These are phyloP conservation scores for Schizothecium vesticola DNA, from an alignment of 495 filamentous ascomycete species.

Conservation along the genomic window DNA sequence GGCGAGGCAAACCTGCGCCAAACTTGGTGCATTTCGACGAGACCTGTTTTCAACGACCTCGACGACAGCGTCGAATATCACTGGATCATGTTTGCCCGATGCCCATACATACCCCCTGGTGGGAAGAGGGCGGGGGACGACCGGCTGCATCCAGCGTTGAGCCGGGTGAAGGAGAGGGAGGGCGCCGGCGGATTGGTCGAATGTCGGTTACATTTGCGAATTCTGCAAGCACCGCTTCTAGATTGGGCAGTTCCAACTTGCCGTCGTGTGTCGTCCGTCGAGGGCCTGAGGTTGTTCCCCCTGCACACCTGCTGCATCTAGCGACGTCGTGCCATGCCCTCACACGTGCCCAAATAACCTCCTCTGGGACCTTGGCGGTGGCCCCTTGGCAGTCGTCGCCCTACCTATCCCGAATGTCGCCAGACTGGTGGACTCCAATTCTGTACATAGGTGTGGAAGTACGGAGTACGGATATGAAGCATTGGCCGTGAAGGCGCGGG, in stretches of 20 bases:
- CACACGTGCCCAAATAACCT: neutral
- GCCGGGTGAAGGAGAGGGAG: conserved; percentile 6
- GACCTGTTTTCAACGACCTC: neutral
- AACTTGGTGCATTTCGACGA: neutral
- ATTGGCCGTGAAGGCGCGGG: neutral
- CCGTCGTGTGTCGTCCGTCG: neutral
- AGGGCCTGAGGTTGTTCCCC: neutral
- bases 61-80: neutral
- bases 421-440: neutral
- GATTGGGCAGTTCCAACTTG: conserved; percentile 8
- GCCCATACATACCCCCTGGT: neutral
- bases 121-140: neutral
- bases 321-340: neutral
- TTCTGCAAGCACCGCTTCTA: conserved; percentile 8
- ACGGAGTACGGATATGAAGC: neutral
- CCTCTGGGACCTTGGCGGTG: neutral
- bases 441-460: neutral
- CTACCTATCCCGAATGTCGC: neutral
- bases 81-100: neutral
- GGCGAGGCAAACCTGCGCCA: neutral
- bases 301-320: conserved; percentile 3
- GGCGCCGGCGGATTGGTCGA: conserved; percentile 12
- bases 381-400: neutral
- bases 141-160: neutral
- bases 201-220: conserved; percentile 1